Percentiles rank a stretch among this genome's conserved stretches.
Conservation (phyloP, 176 grass and related monocot genomes). For the Luzula sylvatica region DNA sequence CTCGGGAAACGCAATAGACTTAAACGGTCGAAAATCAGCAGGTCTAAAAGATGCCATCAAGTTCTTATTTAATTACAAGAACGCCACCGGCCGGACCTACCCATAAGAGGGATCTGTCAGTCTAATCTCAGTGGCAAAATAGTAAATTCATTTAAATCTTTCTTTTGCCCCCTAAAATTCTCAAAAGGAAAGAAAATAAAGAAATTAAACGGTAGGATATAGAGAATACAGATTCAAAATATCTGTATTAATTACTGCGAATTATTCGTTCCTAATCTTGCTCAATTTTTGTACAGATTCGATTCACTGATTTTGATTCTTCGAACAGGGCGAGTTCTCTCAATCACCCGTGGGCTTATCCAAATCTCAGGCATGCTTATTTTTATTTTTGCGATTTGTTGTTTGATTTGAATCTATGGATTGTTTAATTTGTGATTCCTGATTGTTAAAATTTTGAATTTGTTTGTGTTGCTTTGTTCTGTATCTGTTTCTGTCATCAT, state of each 20-base stretch:
- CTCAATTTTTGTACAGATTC: neutral
- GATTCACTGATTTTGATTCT: neutral
- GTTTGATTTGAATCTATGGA: neutral
- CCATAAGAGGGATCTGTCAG: neutral
- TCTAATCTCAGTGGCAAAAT: neutral
- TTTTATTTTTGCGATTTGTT: neutral
- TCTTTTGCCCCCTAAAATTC: neutral
- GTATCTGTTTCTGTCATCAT: too few relatives aligned
- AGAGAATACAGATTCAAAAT: neutral
- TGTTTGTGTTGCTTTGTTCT: too few relatives aligned
- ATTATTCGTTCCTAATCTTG: neutral
- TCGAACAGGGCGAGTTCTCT: neutral
- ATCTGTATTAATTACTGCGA: neutral
- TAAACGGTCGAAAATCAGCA: constrained; percentile 13
- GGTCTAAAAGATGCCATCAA: too few relatives aligned
- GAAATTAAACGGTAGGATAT: constrained; percentile 3
- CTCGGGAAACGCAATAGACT: neutral
- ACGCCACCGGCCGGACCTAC: neutral
- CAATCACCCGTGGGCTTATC: neutral
- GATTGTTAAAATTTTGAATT: too few relatives aligned
- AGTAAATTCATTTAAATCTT: neutral
- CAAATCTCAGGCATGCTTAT: neutral
- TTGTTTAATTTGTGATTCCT: too few relatives aligned
- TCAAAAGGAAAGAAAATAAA: neutral
- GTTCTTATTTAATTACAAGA: neutral